phyloP scores from a whole-genome alignment of 1,284 basidiomycete genomes.

The Cutaneotrichosporon dermatis region DNA sequence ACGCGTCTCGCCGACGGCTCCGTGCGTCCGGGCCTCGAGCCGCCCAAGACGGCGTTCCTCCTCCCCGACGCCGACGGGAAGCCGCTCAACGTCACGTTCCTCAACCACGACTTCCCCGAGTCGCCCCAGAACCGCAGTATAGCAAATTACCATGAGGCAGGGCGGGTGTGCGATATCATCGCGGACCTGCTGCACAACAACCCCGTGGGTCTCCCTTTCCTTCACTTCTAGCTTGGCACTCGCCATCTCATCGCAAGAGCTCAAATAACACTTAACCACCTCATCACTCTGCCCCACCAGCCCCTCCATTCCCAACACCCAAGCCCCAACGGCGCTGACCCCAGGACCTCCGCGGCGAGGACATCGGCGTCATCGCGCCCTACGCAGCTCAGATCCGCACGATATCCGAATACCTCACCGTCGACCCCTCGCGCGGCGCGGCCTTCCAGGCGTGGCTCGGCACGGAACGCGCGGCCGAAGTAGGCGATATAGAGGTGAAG shows the following conservation, averaged over 20 bases:
- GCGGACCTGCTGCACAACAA: constrained; percentile 62
- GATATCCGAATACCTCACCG: constrained; percentile 58
- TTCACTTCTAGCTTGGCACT: no score
- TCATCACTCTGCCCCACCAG: no score
- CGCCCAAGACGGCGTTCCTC: constrained; percentile 56
- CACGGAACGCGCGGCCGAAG: constrained; percentile 59
- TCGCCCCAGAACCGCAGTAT: constrained; percentile 62
- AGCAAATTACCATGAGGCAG: constrained; percentile 69
- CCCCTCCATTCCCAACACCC: no score
- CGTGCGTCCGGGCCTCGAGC: constrained; percentile 55
- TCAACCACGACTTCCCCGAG: constrained; percentile 70
- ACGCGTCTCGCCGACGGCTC: constrained; percentile 59
- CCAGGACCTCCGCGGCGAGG: constrained; percentile 57
- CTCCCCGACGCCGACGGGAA: constrained; percentile 16
- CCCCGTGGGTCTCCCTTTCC: no score
- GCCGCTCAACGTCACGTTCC: constrained; percentile 58
- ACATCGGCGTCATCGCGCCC: constrained; percentile 84
- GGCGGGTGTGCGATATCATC: constrained; percentile 69
- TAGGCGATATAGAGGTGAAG: constrained; percentile 68
- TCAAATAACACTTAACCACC: no score
- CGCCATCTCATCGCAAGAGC: no score
- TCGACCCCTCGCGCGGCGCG: constrained; percentile 33
- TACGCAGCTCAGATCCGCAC: constrained; percentile 75
- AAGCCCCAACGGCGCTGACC: no score
- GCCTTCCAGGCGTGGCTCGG: constrained; percentile 62